Base-by-base conservation (phyloP, 768 basidiomycete species). In the Harrya chromipes region DNA sequence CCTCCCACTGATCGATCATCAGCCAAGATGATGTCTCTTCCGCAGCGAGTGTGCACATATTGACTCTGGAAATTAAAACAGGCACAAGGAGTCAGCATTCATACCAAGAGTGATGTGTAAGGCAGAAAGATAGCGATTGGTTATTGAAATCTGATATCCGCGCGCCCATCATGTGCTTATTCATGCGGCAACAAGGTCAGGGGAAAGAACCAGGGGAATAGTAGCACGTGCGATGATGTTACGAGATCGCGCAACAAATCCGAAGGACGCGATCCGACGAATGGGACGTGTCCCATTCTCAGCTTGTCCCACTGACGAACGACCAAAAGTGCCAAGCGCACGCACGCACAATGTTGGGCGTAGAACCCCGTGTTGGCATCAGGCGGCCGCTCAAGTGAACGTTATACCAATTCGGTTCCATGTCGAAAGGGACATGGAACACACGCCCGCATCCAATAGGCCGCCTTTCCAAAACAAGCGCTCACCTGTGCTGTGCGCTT, bases 1-100 rank as follows among this genome's bases (percentile, higher is more conserved):
- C 93, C 70, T 99, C 97, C 94, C 94, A 99, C 17, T 93, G 77
- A 65, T 99, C 97, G 38, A 97, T 88, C 94, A 97, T 97, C 39
- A 99, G 77, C 92, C 92, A 97, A 19, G 84, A 80, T 39, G 86
- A 86, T 3, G 94, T 93, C 63, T 94, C 84, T 65, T 94, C 88
- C 29, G 92, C 84, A 11, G 91, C 95, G 31, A 94, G 78, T 44
- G 80, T 85, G 72, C 90, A 93, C 89, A 92, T 93, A 58, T 81
- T 81, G 47, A 88, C 87, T 54, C 90, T 91, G 68, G 59, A 63
- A 55, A 60, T 56, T 48, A 60, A 54, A 60, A 60, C 54, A 40
- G 55, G 47, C 47, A 33, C 47, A 2, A 11, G 14, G 12, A 13
- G 49, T 70, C 46, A 68, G 61, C 53, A 42, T 60, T 48, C 33